Base-by-base conservation (phyloP, 192 early-diverging fungal genomes). In the Coemansia guatemalensis region DNA sequence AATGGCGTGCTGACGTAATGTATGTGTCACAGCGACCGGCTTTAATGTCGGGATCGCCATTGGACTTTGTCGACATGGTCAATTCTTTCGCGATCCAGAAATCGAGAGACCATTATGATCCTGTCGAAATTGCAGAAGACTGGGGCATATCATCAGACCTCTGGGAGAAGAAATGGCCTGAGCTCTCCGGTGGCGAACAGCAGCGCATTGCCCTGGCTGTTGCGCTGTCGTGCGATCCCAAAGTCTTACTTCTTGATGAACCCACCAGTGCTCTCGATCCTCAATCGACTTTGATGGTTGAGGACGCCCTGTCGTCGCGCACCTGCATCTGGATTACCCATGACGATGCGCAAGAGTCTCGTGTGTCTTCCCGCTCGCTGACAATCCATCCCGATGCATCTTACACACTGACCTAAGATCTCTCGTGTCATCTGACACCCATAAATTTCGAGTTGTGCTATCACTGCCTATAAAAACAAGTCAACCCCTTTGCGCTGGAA, bases 221-320 rank as follows among this genome's bases (percentile, higher is more conserved):
- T 56, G 92, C 89, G 18, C 68, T 92, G 20, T 83, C 92, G 12
- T 83, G 87, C 55, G 84, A 87, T 8, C 92, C 94, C 4, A 80
- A 89, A 20, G 77, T 94, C 26, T 64, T 95, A 59, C 71, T 95
- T 23, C 82, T 95, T 6, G 92, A 95, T 73, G 93, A 95, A 69
- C 94, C 94, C 3, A 95, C 94, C 1, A 89, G 88, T 17, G 92
- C 94, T 2, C 61, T 96, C 41, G 94, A 96, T 71, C 87, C 89
- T 27, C 82, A 75, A 53, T 82, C 91, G 0, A 83, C 84, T 32
- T 60, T 72, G 25, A 67, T 88, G 26, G 94, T 96, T 2, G 92
- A 96, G 64, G 66, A 85, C 7, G 85, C 92, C 0, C 68, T 96
- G 41, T 59, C 82, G 22, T 56, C 70, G 8, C 65, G 82, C 24